Percentiles rank a stretch among this genome's conserved stretches.
Conservation (phyloP, 495 filamentous ascomycete species). For the Stereocaulon alpinum region DNA sequence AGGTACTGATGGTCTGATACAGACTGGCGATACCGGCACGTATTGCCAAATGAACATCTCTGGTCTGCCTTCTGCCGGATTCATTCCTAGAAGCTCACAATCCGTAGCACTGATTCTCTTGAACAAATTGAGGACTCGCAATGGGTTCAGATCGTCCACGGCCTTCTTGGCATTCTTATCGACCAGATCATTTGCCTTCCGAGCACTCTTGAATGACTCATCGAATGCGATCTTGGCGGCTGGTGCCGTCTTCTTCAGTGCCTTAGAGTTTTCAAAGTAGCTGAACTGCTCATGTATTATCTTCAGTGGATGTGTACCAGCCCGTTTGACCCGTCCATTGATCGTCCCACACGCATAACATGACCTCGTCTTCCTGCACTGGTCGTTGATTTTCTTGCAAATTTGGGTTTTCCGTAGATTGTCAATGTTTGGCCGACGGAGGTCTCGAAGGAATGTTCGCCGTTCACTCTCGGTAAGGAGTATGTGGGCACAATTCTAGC, state of each 20-base stretch:
- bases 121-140: constrained; percentile 82
- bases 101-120: constrained; percentile 73
- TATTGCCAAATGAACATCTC: constrained; percentile 99
- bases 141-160: constrained; percentile 85
- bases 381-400: constrained; percentile 75
- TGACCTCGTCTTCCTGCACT: constrained; percentile 71
- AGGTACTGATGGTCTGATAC: constrained; percentile 83
- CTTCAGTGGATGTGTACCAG: constrained; percentile 66
- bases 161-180: constrained; percentile 85
- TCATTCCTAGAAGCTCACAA: constrained; percentile 82
- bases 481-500: constrained; percentile 57
- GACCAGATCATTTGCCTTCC: constrained; percentile 63
- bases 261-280: constrained; percentile 73
- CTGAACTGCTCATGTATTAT: constrained; percentile 89
- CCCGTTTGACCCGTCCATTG: constrained; percentile 84
- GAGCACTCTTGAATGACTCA: constrained; percentile 67
- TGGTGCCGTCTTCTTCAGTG: constrained; percentile 71
- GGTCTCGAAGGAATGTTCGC: constrained; percentile 58
- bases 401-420: constrained; percentile 70
- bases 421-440: constrained; percentile 75
- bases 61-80: constrained; percentile 76
- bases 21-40: constrained; percentile 84
- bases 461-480: constrained; percentile 68
- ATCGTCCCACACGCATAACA: constrained; percentile 67
- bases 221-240: constrained; percentile 73